A percentile compares a stretch with the other conserved stretches of the same genome.
Evolutionary conservation across 2,329 filamentous ascomycete genomes (phyloP).

Genomic region (Fusarium irregulare): DNA sequence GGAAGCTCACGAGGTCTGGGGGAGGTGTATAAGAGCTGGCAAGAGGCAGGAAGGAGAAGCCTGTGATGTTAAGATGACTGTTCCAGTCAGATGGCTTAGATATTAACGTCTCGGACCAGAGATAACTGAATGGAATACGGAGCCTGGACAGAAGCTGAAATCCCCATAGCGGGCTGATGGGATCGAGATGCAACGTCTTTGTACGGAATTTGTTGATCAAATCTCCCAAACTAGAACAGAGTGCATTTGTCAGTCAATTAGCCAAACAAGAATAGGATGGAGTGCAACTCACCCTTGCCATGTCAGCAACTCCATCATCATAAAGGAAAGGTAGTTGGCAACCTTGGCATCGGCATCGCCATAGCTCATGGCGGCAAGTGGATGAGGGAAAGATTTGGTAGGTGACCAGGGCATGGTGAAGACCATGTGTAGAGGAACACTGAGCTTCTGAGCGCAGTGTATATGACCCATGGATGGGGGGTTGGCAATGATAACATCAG

Average conservation of each 20-base stretch:
- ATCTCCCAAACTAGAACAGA: slow-evolving; percentile 65
- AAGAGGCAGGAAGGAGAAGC: slow-evolving; percentile 70
- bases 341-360: slow-evolving; percentile 39
- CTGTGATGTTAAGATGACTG: slow-evolving; percentile 67
- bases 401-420: slow-evolving; percentile 78
- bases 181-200: slow-evolving; percentile 70
- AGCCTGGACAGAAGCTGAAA: slow-evolving; percentile 72
- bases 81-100: slow-evolving; percentile 73
- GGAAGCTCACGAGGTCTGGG: slow-evolving; percentile 64
- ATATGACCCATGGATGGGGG: slow-evolving; percentile 64
- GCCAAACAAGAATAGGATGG: background rate
- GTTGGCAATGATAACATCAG: slow-evolving; percentile 66
- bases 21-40: slow-evolving; percentile 65
- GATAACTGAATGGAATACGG: slow-evolving; percentile 75
- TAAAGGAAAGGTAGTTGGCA: slow-evolving; percentile 43
- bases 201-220: slow-evolving; percentile 77
- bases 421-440: slow-evolving; percentile 63
- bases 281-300: slow-evolving; percentile 69
- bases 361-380: slow-evolving; percentile 53
- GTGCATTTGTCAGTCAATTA: background rate
- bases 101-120: slow-evolving; percentile 76
- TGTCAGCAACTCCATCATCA: slow-evolving; percentile 76
- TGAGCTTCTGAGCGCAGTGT: slow-evolving; percentile 62
- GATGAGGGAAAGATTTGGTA: slow-evolving; percentile 55
- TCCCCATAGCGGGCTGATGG: slow-evolving; percentile 73